These are phyloP conservation scores for Eimeria acervulina DNA, from an alignment of 169 alveolate genomes.

Conservation along the genomic window DNA sequence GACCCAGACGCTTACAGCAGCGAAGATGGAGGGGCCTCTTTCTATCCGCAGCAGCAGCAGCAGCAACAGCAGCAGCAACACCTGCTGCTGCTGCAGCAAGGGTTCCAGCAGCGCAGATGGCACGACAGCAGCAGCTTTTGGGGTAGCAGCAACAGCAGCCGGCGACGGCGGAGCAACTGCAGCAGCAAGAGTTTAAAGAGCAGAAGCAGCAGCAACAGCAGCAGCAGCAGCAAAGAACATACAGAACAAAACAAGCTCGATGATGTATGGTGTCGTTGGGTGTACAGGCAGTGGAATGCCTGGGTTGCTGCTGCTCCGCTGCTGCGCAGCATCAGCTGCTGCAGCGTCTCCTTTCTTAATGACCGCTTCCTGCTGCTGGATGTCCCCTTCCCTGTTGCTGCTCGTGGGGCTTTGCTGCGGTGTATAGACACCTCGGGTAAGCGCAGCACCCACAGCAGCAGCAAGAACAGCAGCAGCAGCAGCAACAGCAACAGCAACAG, in stretches of 20 bases:
- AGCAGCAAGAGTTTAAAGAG: background rate
- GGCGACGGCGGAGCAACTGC: background rate
- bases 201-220: conserved; percentile 50
- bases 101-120: background rate
- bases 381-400: conserved; percentile 26
- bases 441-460: background rate
- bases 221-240: conserved; percentile 5
- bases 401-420: conserved; percentile 57
- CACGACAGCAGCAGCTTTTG: background rate
- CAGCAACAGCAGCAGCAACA: conserved; percentile 62
- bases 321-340: conserved; percentile 56
- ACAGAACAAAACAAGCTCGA: background rate
- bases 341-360: background rate
- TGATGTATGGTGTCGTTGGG: conserved; percentile 18
- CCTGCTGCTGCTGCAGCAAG: background rate
- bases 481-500: conserved; percentile 24
- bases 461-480: conserved; percentile 11
- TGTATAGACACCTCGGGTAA: conserved; percentile 37
- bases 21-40: conserved; percentile 5
- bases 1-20: background rate
- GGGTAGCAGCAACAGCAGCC: conserved; percentile 47
- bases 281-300: background rate
- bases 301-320: conserved; percentile 63
- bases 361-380: background rate
- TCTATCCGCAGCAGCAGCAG: background rate